Conservation (phyloP, 2,329 filamentous ascomycete species). For the Verticillium nonalfalfae region DNA sequence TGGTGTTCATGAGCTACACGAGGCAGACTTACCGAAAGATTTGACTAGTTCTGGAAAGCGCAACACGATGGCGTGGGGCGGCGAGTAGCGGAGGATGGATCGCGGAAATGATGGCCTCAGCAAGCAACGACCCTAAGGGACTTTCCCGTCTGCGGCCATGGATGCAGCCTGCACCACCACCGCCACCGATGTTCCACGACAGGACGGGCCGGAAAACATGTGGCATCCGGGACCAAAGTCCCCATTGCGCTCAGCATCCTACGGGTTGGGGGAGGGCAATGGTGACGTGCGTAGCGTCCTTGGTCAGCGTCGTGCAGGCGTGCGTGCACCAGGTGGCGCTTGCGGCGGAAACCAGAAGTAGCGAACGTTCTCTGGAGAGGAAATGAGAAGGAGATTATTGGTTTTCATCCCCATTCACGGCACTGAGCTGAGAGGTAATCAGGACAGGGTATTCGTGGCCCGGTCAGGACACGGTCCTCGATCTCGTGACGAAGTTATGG, state of each 20-base stretch:
- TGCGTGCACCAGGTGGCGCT: not conserved
- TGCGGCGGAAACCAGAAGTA: not conserved
- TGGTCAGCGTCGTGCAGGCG: not conserved
- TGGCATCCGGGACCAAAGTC: not conserved
- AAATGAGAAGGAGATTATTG: not conserved
- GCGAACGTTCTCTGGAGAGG: not conserved
- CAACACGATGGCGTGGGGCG: not conserved
- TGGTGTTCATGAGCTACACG: not conserved
- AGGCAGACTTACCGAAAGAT: not conserved
- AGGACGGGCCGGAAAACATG: not conserved
- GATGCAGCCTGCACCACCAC: not conserved
- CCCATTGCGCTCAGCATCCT: not conserved
- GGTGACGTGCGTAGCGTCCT: not conserved
- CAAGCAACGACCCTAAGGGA: not conserved
- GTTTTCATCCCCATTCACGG: too few species aligned
- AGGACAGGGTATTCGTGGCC: not conserved
- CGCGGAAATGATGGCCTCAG: not conserved
- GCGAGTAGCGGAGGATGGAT: not conserved
- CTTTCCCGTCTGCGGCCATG: not conserved
- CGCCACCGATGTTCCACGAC: not conserved
- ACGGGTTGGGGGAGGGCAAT: not conserved
- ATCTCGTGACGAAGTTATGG: too few species aligned
- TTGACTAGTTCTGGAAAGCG: not conserved
- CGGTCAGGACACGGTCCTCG: not conserved
- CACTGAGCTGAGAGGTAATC: not conserved